Base-by-base conservation (phyloP, 169 alveolate genomes). In the Babesia bovis region DNA sequence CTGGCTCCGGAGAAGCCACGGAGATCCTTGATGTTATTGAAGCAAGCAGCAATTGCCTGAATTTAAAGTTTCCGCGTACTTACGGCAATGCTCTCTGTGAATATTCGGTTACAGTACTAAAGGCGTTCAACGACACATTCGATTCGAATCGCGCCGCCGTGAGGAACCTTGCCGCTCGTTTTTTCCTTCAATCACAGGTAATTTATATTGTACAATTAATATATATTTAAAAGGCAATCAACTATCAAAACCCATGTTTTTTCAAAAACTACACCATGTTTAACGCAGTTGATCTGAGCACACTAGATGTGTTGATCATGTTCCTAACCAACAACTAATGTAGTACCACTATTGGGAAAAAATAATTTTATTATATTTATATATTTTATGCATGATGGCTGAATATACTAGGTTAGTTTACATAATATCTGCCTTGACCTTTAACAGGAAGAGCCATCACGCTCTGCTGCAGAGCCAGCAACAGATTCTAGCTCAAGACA, bases 401-500 rank as follows among this genome's bases (percentile, higher is more conserved):
- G 83, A 78, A 35, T 78, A 78, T 41, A 78, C 87, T 4, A 66
- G 87, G 87, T 78, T 33, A 3, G 87, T 68, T 59, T 15, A 3
- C 15, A 3, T 26, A 40, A 7, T 23, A 23, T 17, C 25, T 50
- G n/a, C 7, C 19, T 15, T 69, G 35, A 33, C 58, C 25, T 23
- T 23, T 40, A 53, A 17, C 68, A 78, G 87, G 82, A 78, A 78
- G 65, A 78, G 87, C 59, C 44, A 73, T 38, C 59, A 61, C 41
- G 68, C 56, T 56, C 66, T 78, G 58, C 74, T 78, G 28, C 72
- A 70, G 75, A 63, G 65, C 61, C 87, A 78, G 56, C 67, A 70
- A 50, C 72, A 78, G 60, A 40, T 49, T 45, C 63, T 56, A 36
- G n/a, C 69, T 5, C 66, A 47, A 32, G 66, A 59, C 59, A 38